phyloP scores from a whole-genome alignment of 2,329 filamentous ascomycete species.

The Tothia fuscella region DNA sequence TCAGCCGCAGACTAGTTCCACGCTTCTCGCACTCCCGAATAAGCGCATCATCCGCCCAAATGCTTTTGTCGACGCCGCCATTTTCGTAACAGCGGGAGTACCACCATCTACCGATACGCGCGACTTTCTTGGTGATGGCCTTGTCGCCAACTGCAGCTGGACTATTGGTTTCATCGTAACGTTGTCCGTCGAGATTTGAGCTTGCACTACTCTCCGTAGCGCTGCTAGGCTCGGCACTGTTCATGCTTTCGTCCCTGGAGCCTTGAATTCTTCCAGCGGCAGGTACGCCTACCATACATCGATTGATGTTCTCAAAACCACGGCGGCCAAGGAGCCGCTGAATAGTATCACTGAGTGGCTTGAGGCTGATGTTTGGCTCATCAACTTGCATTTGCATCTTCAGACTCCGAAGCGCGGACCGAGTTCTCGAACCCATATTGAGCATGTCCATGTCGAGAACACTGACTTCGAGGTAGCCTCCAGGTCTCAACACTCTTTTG shows the following conservation, averaged over 20 bases:
- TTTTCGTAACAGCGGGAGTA: conserved; percentile 84
- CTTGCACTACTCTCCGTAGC: neutral
- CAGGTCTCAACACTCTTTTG: conserved; percentile 64
- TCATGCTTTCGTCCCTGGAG: conserved; percentile 21
- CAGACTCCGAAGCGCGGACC: conserved; percentile 55
- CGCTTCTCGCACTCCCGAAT: conserved; percentile 77
- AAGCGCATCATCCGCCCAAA: conserved; percentile 67
- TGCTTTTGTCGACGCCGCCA: conserved; percentile 42
- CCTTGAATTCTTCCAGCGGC: conserved; percentile 42
- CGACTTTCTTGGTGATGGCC: conserved; percentile 83
- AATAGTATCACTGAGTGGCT: conserved; percentile 41
- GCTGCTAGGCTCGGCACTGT: conserved; percentile 8
- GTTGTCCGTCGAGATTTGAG: neutral
- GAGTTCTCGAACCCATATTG: conserved; percentile 64
- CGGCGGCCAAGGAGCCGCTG: conserved; percentile 54
- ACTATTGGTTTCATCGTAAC: conserved; percentile 27
- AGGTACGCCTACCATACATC: conserved; percentile 66
- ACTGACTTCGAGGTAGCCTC: conserved; percentile 67
- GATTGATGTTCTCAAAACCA: conserved; percentile 61
- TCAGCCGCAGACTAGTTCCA: conserved; percentile 76
- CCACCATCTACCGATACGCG: conserved; percentile 91
- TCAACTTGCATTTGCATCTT: conserved; percentile 57
- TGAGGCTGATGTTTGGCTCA: conserved; percentile 48
- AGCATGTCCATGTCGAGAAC: conserved; percentile 70
- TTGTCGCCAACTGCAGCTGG: conserved; percentile 50